Percentiles rank a stretch among this genome's conserved stretches.
Conservation (phyloP, 805 yeast genomes). For the Wickerhamiella sergipiensis region DNA sequence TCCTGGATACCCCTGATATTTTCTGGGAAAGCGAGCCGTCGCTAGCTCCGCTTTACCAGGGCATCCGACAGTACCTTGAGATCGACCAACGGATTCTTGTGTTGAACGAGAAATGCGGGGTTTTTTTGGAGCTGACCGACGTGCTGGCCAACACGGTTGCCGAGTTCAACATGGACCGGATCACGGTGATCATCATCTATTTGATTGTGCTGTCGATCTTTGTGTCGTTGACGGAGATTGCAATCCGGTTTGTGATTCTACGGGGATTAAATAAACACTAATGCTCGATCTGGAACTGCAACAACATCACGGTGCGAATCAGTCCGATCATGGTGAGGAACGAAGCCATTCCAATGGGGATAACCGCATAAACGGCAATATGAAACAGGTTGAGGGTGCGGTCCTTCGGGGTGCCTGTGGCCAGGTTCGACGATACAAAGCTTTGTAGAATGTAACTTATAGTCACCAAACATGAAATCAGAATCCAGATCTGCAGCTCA, state of each 20-base stretch:
- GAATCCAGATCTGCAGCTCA: constrained; percentile 79
- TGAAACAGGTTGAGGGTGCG: constrained; percentile 77
- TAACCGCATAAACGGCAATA: constrained; percentile 90
- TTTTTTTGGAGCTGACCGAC: constrained; percentile 84
- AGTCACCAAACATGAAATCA: constrained; percentile 76
- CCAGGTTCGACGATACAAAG: constrained; percentile 59
- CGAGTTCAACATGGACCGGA: constrained; percentile 79
- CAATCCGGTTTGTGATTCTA: constrained; percentile 12
- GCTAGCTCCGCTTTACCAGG: constrained; percentile 78
- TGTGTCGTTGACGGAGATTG: constrained; percentile 30
- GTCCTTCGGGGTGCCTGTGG: constrained; percentile 18
- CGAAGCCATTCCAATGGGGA: constrained; percentile 93
- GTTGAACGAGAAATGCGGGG: constrained; percentile 83
- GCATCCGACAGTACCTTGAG: constrained; percentile 83
- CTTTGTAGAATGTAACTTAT: constrained; percentile 71
- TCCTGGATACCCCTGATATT: constrained; percentile 88
- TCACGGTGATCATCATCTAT: constrained; percentile 78
- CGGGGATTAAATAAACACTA: not conserved
- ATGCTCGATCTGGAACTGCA: constrained; percentile 30
- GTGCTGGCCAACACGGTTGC: constrained; percentile 89
- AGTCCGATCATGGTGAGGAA: constrained; percentile 83
- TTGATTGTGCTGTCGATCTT: constrained; percentile 66
- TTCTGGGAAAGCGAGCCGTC: constrained; percentile 96
- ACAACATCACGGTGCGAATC: constrained; percentile 57
- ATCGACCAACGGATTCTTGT: constrained; percentile 92